Percentiles rank a stretch among this genome's conserved stretches.
Conservation (phyloP, 2,329 filamentous ascomycete genomes). For the Xylaria sp. region DNA sequence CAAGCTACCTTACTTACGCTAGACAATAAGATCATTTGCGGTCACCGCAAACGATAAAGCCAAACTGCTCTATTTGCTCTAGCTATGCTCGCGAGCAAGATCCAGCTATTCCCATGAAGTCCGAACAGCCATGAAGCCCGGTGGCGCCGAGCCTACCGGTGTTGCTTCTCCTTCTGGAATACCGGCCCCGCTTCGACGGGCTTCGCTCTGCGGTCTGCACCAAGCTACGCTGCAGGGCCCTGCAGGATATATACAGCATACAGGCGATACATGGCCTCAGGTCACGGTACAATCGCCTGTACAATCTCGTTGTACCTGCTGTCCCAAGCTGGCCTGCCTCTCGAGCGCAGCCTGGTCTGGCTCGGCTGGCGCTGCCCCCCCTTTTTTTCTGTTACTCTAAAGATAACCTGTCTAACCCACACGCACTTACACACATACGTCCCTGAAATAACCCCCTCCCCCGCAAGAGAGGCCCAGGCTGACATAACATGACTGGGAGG, state of each 20-base stretch:
- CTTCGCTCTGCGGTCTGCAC: background rate
- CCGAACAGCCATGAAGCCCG: background rate
- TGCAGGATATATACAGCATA: background rate
- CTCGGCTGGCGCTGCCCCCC: too few species aligned
- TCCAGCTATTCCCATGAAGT: background rate
- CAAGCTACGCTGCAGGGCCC: background rate
- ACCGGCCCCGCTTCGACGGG: background rate
- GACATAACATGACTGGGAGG: too few species aligned
- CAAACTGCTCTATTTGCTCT: background rate
- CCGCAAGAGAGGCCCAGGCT: too few species aligned
- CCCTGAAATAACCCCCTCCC: too few species aligned
- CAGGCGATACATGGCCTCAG: background rate
- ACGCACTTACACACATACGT: too few species aligned
- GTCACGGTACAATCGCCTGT: conserved; percentile 1
- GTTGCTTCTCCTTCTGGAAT: background rate
- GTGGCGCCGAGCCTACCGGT: background rate
- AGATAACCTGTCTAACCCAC: too few species aligned
- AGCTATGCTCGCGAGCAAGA: background rate
- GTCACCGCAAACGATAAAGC: background rate
- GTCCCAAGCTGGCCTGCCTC: background rate
- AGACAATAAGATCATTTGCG: background rate
- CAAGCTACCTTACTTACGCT: background rate
- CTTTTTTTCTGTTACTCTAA: background rate
- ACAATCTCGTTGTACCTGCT: background rate
- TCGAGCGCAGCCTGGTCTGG: too few species aligned